These are phyloP conservation scores for Jaenimonas drosophilae DNA, from an alignment of 208 protist genomes.

Conservation along the genomic window DNA sequence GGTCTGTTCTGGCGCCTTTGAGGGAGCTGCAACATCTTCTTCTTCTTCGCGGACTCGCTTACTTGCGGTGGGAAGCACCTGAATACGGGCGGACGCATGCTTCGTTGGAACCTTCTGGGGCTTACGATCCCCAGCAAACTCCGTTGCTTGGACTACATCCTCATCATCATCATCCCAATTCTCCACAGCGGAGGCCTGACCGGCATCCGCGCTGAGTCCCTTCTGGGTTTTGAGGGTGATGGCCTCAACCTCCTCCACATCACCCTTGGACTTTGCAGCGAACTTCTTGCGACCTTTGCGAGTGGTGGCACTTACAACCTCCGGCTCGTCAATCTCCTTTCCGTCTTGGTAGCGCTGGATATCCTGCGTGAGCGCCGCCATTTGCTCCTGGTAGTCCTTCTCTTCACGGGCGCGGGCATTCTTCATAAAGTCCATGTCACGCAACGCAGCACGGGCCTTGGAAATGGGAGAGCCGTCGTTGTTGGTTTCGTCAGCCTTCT, in stretches of 20 bases:
- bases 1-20: constrained; percentile 8
- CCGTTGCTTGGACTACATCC: not conserved
- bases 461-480: constrained; percentile 21
- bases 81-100: constrained; percentile 10
- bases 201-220: not conserved
- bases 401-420: constrained; percentile 50
- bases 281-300: too few relatives aligned
- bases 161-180: not conserved
- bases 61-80: constrained; percentile 10
- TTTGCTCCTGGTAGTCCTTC: constrained; percentile 38
- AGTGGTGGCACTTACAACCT: too few relatives aligned
- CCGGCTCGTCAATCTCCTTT: not conserved
- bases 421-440: constrained; percentile 85
- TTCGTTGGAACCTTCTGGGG: not conserved
- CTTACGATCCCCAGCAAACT: constrained; percentile 25
- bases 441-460: constrained; percentile 58
- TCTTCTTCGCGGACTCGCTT: constrained; percentile 6
- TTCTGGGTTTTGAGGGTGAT: not conserved
- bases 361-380: constrained; percentile 40
- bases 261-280: too few relatives aligned
- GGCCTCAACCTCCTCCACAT: too few relatives aligned
- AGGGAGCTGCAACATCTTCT: not conserved
- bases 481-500: constrained; percentile 19
- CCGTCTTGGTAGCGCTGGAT: constrained; percentile 25
- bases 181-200: not conserved